Conservation (phyloP, 306 rosid genomes). For the Hippophae rhamnoides region DNA sequence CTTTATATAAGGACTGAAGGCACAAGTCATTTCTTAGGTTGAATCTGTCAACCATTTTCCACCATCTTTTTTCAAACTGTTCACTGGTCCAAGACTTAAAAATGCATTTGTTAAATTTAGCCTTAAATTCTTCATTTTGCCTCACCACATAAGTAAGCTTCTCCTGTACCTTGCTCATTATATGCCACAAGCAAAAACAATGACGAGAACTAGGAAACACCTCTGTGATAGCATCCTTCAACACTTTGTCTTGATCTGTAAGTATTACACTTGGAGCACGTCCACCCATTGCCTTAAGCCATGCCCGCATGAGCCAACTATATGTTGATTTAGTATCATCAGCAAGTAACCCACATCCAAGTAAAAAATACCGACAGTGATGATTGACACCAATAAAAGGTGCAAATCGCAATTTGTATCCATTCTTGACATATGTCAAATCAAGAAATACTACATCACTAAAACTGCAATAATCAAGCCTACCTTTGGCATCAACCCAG, state of each 20-base stretch:
- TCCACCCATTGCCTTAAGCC: conserved; percentile 39
- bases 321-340: conserved; percentile 33
- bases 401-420: conserved; percentile 30
- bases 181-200: conserved; percentile 45
- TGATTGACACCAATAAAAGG: conserved; percentile 43
- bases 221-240: conserved; percentile 35
- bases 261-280: conserved; percentile 34
- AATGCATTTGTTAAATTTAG: conserved; percentile 31
- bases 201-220: conserved; percentile 33
- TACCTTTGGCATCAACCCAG: conserved; percentile 43
- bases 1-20: conserved; percentile 30
- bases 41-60: conserved; percentile 27
- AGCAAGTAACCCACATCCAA: conserved; percentile 38
- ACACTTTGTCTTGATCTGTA: conserved; percentile 26
- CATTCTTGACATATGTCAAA: conserved; percentile 29
- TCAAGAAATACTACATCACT: conserved; percentile 37
- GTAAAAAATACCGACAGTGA: conserved; percentile 29
- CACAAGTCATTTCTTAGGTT: conserved; percentile 27
- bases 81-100: conserved; percentile 38
- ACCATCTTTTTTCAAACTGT: conserved; percentile 37
- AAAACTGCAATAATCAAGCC: conserved; percentile 35
- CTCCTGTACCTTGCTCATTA: conserved; percentile 34
- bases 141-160: conserved; percentile 28
- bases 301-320: conserved; percentile 38
- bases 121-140: conserved; percentile 30